Percentiles rank a stretch among this genome's conserved stretches.
Conservation (phyloP, 441 rosid genomes). For the Metrosideros polymorpha region DNA sequence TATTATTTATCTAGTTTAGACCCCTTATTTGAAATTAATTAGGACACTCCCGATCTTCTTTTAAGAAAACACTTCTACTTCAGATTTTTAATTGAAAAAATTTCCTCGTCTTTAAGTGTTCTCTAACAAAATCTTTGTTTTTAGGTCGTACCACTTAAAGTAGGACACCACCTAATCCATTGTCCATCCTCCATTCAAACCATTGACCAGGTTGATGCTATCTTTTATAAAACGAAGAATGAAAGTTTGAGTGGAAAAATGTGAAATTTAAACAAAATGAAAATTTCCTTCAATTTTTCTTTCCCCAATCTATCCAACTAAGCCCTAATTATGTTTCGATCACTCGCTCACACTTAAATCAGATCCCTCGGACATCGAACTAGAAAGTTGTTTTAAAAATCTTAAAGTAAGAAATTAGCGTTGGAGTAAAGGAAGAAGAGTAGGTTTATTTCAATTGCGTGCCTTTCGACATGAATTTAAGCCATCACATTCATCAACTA, state of each 20-base stretch:
- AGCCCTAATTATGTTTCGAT: not conserved
- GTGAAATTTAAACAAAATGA: too few relatives aligned
- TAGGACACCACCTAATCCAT: too few relatives aligned
- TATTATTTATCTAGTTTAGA: not conserved
- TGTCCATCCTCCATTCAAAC: too few relatives aligned
- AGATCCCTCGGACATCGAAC: not conserved
- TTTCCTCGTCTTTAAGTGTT: too few relatives aligned
- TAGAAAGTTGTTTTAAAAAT: not conserved
- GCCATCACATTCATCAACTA: not conserved
- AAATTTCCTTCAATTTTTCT: too few relatives aligned
- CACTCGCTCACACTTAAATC: not conserved
- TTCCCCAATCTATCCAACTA: not conserved
- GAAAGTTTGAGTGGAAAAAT: not conserved
- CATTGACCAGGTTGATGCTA: too few relatives aligned
- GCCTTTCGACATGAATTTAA: not conserved
- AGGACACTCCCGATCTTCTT: accelerated
- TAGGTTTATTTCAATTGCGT: not conserved
- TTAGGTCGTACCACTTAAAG: too few relatives aligned
- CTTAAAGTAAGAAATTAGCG: not conserved
- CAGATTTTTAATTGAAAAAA: too few relatives aligned
- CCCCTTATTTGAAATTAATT: not conserved
- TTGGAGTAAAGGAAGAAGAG: not conserved
- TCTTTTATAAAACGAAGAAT: not conserved
- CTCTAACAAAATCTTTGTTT: accelerated
- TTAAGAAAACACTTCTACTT: not conserved